These are phyloP conservation scores for Isoetes engelmannii DNA, from an alignment of 83 land plant genomes.

Conservation along the genomic window DNA sequence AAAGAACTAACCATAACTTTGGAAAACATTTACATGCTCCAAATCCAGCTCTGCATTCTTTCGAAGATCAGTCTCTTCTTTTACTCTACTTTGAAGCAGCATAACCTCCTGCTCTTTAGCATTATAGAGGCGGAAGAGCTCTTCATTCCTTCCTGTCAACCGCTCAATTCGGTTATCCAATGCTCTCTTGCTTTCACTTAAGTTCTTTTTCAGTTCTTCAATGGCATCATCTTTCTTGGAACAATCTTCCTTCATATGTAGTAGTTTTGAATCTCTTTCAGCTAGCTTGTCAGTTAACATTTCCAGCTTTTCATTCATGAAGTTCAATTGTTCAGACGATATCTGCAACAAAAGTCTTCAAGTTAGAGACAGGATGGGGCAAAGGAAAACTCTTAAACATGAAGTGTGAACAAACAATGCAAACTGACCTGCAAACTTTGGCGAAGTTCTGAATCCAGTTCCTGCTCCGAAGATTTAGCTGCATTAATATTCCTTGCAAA, in stretches of 20 bases:
- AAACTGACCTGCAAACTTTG: too few relatives aligned
- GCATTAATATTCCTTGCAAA: too few relatives aligned
- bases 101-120: conserved; percentile 12
- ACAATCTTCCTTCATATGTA: conserved; percentile 7
- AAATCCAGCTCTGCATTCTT: conserved; percentile 16
- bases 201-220: conserved; percentile 18
- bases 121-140: conserved; percentile 16
- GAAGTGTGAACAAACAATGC: too few relatives aligned
- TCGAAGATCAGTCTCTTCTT: conserved; percentile 19
- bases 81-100: conserved; percentile 11
- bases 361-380: too few relatives aligned
- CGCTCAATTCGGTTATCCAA: conserved; percentile 25
- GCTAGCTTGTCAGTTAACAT: conserved; percentile 24
- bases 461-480: too few relatives aligned
- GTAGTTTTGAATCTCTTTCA: conserved; percentile 12
- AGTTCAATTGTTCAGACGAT: conserved; percentile 1
- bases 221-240: conserved; percentile 23
- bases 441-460: too few relatives aligned
- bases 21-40: conserved; percentile 10
- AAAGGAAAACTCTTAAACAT: too few relatives aligned
- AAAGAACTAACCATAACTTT: too few relatives aligned
- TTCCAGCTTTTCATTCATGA: conserved; percentile 29
- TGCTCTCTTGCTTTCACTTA: conserved; percentile 15
- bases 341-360: too few relatives aligned
- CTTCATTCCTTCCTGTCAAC: conserved; percentile 24